Conservation (phyloP, 116 monocot species). For the Zostera marina region DNA sequence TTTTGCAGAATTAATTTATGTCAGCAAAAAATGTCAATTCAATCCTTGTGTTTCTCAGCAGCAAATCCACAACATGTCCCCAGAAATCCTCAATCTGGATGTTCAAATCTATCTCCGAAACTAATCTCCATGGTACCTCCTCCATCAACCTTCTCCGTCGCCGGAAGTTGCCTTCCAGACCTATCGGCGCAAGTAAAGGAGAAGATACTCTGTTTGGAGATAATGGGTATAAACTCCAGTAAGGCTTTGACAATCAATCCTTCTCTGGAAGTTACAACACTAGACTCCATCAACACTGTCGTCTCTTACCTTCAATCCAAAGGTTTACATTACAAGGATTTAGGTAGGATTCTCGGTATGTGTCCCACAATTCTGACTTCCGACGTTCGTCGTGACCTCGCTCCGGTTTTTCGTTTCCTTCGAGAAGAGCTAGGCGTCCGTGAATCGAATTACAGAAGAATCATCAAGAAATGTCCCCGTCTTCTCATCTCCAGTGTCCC, state of each 20-base stretch:
- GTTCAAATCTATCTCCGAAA: constrained; percentile 2
- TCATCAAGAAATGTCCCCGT: constrained; percentile 67
- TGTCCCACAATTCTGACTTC: constrained; percentile 63
- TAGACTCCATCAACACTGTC: constrained; percentile 46
- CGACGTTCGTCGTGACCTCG: constrained; percentile 23
- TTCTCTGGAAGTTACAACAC: constrained; percentile 28
- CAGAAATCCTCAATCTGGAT: not conserved
- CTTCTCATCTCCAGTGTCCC: constrained; percentile 43
- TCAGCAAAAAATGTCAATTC: constrained; percentile 3
- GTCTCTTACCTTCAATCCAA: constrained; percentile 55
- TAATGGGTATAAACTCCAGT: constrained; percentile 67
- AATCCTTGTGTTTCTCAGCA: constrained; percentile 19
- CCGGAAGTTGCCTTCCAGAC: constrained; percentile 14
- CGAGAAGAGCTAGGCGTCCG: constrained; percentile 34
- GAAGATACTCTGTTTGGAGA: constrained; percentile 66
- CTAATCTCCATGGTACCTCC: constrained; percentile 7
- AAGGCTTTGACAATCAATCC: constrained; percentile 46
- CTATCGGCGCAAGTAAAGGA: constrained; percentile 40
- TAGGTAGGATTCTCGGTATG: constrained; percentile 47
- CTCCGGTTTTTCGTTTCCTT: constrained; percentile 67
- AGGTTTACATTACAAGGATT: constrained; percentile 68
- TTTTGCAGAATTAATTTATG: not conserved
- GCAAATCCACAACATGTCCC: constrained; percentile 8
- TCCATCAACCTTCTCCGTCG: not conserved
- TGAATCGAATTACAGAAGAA: constrained; percentile 14